Percentiles rank a stretch among this genome's conserved stretches.
phyloP scores from a whole-genome alignment of 176 grass and related monocot genomes.

The Metroxylon sagu region DNA sequence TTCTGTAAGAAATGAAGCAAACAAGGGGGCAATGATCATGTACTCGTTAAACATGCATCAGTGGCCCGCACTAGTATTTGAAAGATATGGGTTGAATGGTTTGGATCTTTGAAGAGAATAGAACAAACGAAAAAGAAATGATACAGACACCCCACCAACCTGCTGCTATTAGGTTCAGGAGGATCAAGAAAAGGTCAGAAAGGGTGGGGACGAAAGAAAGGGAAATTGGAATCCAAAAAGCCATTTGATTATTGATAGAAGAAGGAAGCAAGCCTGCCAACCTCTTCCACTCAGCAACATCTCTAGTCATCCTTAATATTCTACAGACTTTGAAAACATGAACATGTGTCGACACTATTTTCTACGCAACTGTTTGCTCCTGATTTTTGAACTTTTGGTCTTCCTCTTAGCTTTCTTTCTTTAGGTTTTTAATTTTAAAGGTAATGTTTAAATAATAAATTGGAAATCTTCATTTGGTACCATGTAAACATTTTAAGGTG shows the following conservation, averaged over 20 bases:
- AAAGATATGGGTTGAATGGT: background rate
- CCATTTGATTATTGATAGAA: background rate
- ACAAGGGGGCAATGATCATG: background rate
- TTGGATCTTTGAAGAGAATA: background rate
- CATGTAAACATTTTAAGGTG: too few relatives aligned
- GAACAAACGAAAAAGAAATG: background rate
- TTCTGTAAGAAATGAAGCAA: background rate
- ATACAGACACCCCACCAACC: background rate
- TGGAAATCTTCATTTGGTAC: too few relatives aligned
- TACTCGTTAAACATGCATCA: background rate
- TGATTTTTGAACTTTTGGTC: too few relatives aligned
- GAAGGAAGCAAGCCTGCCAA: background rate
- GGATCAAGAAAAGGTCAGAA: background rate
- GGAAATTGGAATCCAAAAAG: conserved; percentile 2
- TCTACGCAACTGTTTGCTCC: too few relatives aligned
- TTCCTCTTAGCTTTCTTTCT: too few relatives aligned
- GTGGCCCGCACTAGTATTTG: background rate
- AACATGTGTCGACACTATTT: too few relatives aligned
- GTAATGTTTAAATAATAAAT: too few relatives aligned
- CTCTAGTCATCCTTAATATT: background rate
- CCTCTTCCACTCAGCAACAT: background rate
- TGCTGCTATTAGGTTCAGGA: background rate
- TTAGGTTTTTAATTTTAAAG: too few relatives aligned
- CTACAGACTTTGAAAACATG: background rate
- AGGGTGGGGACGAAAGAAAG: background rate